Evolutionary conservation across 768 basidiomycete species (phyloP).

Genomic region (Trametes cinnabarina): DNA sequence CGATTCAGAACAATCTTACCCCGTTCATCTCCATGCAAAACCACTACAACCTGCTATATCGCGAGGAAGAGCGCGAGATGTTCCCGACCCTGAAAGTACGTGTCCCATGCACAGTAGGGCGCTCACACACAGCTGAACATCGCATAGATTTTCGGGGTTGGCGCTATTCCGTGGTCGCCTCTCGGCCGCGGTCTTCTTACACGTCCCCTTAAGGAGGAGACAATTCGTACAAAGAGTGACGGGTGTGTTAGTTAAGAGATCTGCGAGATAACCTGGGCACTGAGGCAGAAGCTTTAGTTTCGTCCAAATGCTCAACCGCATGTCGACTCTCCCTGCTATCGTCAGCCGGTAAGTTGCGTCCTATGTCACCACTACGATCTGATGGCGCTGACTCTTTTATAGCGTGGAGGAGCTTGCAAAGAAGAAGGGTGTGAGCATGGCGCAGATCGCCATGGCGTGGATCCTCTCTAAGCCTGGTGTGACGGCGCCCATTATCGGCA

Average conservation of each 20-base stretch:
- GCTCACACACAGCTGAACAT: conserved; percentile 12
- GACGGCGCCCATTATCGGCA: conserved; percentile 29
- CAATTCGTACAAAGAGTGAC: conserved; percentile 27
- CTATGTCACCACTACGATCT: no score
- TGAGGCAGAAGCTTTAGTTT: conserved; percentile 16
- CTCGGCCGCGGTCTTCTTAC: conserved; percentile 35
- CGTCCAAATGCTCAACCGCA: conserved; percentile 34
- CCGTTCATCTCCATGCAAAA: conserved; percentile 68
- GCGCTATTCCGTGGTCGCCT: conserved; percentile 40
- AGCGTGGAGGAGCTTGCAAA: conserved; percentile 42
- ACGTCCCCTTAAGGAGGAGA: conserved; percentile 24
- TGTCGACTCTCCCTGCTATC: background rate
- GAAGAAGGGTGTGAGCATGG: conserved; percentile 34
- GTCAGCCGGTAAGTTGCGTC: conserved; percentile 13
- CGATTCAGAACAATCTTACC: conserved; percentile 39
- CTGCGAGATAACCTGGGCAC: background rate
- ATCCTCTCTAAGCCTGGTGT: conserved; percentile 27
- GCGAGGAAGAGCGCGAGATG: conserved; percentile 62
- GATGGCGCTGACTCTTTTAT: no score
- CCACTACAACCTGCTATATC: conserved; percentile 53
- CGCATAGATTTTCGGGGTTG: conserved; percentile 26
- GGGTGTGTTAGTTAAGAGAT: background rate
- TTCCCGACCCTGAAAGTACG: conserved; percentile 42
- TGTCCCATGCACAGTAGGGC: background rate
- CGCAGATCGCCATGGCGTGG: conserved; percentile 38